Evolutionary conservation across 352 stramenopile genomes (phyloP), one percentile per base, ranked within the genome.

Genomic region (Pythium chondricola): DNA sequence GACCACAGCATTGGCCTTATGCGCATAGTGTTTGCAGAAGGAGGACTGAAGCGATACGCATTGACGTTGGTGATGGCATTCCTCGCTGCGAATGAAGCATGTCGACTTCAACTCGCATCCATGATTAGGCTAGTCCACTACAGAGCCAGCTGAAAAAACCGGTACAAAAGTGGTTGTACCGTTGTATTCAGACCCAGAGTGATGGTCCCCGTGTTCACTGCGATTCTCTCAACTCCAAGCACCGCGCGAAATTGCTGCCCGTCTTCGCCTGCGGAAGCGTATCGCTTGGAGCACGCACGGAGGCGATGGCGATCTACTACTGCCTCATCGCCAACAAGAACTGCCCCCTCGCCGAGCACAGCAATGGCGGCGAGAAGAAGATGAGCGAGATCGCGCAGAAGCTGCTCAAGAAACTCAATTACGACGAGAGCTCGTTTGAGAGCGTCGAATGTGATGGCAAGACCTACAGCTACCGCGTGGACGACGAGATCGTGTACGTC

Each of bases 341-440:
- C 73, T 91, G 78, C 36, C 65, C 83, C 48, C 65, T 94, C 46
- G 73, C 80, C 16, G 81, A 94, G 64, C 76, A 80, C 61, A 88
- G 78, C 66, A 88, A 89, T 31, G 73, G 69, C 43, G 80, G 81
- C 38, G 74, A 89, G 61, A 86, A 88, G 61, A 83, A 84, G 60
- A 91, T 93, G 79, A 85, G 68, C 63, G 81, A 94, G 46, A 86
- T 94, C 43, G 83, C 83, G 25, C 71, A 84, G 55, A 86, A 87
- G 68, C 66, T 94, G 56, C 65, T 88, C 35, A 92, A 90, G 71
- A 91, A 91, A 59, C 74, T 94, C 52, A 85, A 75, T 38, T 82
- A 86, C 40, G 56, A 83, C 9, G 72, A 90, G 31, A 42, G 72
- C 29, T 74, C 80, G 9, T 69, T 89, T 43, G 83, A 93, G 57